Conservation (phyloP, 2,329 filamentous ascomycete species). For the Claviceps spartinae region DNA sequence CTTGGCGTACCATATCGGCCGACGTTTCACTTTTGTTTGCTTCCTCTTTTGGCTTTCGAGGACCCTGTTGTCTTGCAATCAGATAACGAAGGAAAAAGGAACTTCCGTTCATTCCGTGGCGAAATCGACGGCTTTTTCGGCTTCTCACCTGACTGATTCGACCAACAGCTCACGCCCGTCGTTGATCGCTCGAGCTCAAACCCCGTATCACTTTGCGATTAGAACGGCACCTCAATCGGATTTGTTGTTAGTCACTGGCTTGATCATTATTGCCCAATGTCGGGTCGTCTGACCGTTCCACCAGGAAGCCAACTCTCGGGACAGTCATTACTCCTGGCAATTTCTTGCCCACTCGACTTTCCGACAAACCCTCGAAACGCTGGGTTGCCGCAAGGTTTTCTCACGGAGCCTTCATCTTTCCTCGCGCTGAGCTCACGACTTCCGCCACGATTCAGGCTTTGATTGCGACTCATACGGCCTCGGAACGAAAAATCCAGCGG, state of each 20-base stretch:
- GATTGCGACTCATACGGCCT: background rate
- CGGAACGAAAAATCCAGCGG: slow-evolving; percentile 5
- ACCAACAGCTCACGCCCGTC: background rate
- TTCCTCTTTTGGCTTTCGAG: background rate
- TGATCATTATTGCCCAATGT: slow-evolving; percentile 1
- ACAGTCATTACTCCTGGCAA: background rate
- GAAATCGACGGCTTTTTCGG: background rate
- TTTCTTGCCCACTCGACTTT: background rate
- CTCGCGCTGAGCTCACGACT: background rate
- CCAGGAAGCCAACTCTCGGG: background rate
- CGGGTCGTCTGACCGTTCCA: background rate
- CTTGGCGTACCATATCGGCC: background rate
- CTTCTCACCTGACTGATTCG: background rate
- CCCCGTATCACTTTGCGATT: background rate
- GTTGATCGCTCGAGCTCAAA: background rate
- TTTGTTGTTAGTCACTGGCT: background rate
- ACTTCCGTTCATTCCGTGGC: background rate
- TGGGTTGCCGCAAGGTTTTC: background rate
- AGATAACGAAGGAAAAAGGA: background rate
- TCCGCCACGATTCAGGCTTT: background rate
- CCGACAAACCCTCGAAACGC: background rate
- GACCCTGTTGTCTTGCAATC: background rate
- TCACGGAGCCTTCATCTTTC: background rate
- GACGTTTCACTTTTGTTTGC: background rate
- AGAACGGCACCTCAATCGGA: background rate